These are phyloP conservation scores for Waltergamsia citrina DNA, from an alignment of 2,329 filamentous ascomycete species.

Conservation along the genomic window DNA sequence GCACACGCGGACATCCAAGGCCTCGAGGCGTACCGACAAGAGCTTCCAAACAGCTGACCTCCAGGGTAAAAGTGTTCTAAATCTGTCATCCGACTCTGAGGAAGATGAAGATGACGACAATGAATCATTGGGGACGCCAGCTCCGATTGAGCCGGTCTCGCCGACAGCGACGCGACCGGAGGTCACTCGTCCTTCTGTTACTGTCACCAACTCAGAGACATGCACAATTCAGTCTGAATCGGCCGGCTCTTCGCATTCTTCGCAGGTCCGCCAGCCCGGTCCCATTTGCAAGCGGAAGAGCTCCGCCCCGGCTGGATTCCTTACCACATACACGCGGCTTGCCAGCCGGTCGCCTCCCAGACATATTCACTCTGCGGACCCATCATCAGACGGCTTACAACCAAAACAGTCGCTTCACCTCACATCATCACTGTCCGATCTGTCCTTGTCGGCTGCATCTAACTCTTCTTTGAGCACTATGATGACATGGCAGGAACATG, in stretches of 20 bases:
- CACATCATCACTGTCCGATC: conserved; percentile 15
- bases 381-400: not conserved
- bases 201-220: no score
- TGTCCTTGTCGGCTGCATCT: conserved; percentile 17
- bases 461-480: conserved; percentile 25
- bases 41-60: conserved; percentile 42
- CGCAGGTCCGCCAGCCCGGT: not conserved
- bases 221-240: no score
- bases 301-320: conserved; percentile 2
- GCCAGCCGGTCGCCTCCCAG: conserved; percentile 1
- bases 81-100: conserved; percentile 49
- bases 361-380: conserved; percentile 1
- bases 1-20: conserved; percentile 44
- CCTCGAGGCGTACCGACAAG: conserved; percentile 34
- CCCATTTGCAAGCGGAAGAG: not conserved
- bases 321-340: conserved; percentile 4
- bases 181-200: not conserved
- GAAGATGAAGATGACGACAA: conserved; percentile 25
- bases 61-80: conserved; percentile 44
- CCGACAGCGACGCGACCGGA: not conserved
- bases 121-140: no score
- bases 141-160: no score
- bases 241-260: no score
- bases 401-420: conserved; percentile 1
- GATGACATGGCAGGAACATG: conserved; percentile 19